Evolutionary conservation across 441 rosid species (phyloP).

Genomic region (Mallotus japonicus): DNA sequence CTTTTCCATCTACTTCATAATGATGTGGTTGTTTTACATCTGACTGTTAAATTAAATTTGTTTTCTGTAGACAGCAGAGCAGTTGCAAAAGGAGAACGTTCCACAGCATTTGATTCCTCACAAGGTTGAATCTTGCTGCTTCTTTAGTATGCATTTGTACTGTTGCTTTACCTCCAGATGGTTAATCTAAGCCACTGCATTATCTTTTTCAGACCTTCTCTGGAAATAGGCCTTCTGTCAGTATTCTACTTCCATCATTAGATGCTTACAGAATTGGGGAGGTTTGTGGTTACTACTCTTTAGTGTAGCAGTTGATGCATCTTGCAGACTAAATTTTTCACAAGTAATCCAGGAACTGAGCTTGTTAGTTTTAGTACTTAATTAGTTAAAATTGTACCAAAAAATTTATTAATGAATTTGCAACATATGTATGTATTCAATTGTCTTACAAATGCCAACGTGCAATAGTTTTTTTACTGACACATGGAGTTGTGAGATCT

Average conservation of each 20-base stretch:
- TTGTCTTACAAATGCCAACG: background rate
- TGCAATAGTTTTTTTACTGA: background rate
- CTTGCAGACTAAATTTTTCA: background rate
- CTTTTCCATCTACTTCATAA: background rate
- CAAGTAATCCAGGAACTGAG: slow-evolving; percentile 11
- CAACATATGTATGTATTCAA: background rate
- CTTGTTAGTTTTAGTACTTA: background rate
- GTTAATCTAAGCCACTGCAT: slow-evolving; percentile 15
- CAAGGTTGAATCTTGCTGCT: slow-evolving; percentile 53
- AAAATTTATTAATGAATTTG: background rate
- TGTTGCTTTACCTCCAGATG: slow-evolving; percentile 7
- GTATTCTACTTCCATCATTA: slow-evolving; percentile 81
- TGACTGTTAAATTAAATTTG: slow-evolving; percentile 18
- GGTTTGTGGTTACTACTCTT: slow-evolving; percentile 41
- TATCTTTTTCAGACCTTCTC: slow-evolving; percentile 67
- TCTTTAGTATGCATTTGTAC: slow-evolving; percentile 4
- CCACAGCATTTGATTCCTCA: slow-evolving; percentile 75
- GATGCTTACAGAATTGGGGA: slow-evolving; percentile 80
- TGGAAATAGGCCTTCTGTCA: slow-evolving; percentile 89
- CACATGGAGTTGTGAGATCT: background rate
- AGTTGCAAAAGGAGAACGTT: slow-evolving; percentile 76
- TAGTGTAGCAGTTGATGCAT: background rate
- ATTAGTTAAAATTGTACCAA: background rate
- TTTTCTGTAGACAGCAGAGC: slow-evolving; percentile 65
- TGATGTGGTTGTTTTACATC: slow-evolving; percentile 10